Evolutionary conservation across 163 green algal genomes (phyloP), one percentile per base, ranked within the genome.

Genomic region (Chloromonas sp.): DNA sequence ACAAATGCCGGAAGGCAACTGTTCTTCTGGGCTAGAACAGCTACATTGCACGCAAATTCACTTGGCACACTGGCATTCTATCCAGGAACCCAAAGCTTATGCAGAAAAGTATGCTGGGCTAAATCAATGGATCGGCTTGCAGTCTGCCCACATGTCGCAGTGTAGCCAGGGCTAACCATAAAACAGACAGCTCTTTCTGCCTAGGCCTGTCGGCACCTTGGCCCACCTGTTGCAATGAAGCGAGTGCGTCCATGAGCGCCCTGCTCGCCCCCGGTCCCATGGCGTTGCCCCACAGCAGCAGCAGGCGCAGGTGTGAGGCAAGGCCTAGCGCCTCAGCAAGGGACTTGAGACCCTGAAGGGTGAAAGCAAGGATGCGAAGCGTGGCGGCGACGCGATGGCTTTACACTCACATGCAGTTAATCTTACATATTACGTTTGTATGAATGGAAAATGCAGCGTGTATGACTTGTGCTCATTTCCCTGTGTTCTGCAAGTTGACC

Each of bases 251-350:
- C 5, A 79, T 5, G 71, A 79, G 14, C 71, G 71, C 71, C 2
- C 71, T 14, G 71, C 71, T 79, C 13, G 71, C 36, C 13, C 13
- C 71, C 5, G 71, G 71, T 36, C 71, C 71, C 2, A 79, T 59
- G 13, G 14, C 71, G 14, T 79, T 79, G 71, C 71, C 71, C 71
- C 71, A 79, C 71, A 79, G 71, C 71, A 79, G 71, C 71, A 79
- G 71, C 71, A 79, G 71, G 13, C 14, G 71, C 71, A 79, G 14
- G 71, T 79, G 71, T 14, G 13, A 36, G 2, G 71, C 13, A 11
- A 79, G 5, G 71, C 71, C 14, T 58, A 79, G 71, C 2, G 71
- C 71, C 11, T 79, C 71, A 14, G 71, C 71, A 36, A 79, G 5
- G 11, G 71, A 36, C 14, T 59, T 58, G 14, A 79, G 71, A 14